Evolutionary conservation across 768 basidiomycete genomes (phyloP), one percentile per base, ranked within the genome.

Genomic region (Amanita thiersii): DNA sequence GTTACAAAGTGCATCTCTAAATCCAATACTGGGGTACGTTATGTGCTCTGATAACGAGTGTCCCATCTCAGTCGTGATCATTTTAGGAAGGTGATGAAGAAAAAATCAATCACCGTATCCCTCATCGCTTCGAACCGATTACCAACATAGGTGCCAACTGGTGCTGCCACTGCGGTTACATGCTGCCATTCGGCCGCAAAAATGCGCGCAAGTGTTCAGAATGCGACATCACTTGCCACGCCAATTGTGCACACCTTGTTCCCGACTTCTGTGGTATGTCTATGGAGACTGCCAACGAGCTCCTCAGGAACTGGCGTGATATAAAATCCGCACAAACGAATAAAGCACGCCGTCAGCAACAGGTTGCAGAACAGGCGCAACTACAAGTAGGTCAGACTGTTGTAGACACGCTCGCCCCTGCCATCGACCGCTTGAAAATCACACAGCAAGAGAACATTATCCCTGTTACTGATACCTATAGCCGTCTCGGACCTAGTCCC

Each of bases 211-310:
- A 86, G 62, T 99, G 96, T 60, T 81, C 88, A 0, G 94, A 98
- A 60, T 99, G 96, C 64, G 80, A 85, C 54, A 81, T 98, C 51
- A 97, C 94, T 34, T 97, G 92, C 53, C 96, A 99, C 62, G 91
- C 90, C 14, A 87, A 91, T 49, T 99, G 96, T 64, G 88, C 92
- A 1, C 96, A 99, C 60, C 77, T 98, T 44, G 96, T 99, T 29
- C 96, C 96, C 45, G 94, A 99, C 63, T 98, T 99, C 63, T 99
- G 96, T 55, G 96, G 96, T 31, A 97, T 99, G 93, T 91, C 92
- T 26, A 98, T 98, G 94, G 94, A 97, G 63, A 94, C 89, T 26
- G 94, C 96, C 36, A 97, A 97, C 59, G 80, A 84, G 53, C 72
- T 99, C 14, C 74, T 99, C 38, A 79, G 83, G 38, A 85, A 92